Conservation (phyloP, 2,329 filamentous ascomycete species). For the Aureobasidium sp. region DNA sequence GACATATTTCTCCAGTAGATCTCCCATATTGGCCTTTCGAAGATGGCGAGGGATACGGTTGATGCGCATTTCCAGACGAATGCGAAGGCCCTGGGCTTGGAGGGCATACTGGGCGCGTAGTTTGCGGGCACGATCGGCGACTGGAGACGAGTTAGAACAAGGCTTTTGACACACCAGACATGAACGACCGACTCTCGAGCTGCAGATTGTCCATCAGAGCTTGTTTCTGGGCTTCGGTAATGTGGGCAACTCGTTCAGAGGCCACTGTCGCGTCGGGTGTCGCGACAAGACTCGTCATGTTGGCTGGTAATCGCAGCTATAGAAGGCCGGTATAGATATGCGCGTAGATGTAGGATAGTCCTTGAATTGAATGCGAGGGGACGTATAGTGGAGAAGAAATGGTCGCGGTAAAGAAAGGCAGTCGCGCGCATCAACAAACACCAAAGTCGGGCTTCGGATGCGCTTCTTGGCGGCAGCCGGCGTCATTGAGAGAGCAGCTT, state of each 20-base stretch:
- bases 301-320: slow-evolving; percentile 5
- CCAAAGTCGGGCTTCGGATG: background rate
- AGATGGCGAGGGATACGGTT: slow-evolving; percentile 80
- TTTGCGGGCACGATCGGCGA: slow-evolving; percentile 79
- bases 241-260: slow-evolving; percentile 14
- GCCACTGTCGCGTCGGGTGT: slow-evolving; percentile 17
- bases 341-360: background rate
- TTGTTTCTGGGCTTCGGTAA: slow-evolving; percentile 61
- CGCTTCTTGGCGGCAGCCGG: background rate
- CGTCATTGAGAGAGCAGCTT: background rate
- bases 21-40: slow-evolving; percentile 72
- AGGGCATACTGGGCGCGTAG: slow-evolving; percentile 82
- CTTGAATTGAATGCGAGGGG: background rate
- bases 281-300: background rate
- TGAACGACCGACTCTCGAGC: slow-evolving; percentile 59
- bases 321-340: background rate
- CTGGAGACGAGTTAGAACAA: slow-evolving; percentile 38
- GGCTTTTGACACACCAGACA: slow-evolving; percentile 23
- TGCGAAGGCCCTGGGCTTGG: slow-evolving; percentile 75
- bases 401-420: background rate
- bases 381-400: background rate
- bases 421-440: slow-evolving; percentile 1
- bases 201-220: slow-evolving; percentile 83
- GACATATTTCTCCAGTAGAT: slow-evolving; percentile 55
- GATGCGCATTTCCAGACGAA: slow-evolving; percentile 84